phyloP scores from a whole-genome alignment of 805 yeast species.

The Candida pseudofarinosa region DNA sequence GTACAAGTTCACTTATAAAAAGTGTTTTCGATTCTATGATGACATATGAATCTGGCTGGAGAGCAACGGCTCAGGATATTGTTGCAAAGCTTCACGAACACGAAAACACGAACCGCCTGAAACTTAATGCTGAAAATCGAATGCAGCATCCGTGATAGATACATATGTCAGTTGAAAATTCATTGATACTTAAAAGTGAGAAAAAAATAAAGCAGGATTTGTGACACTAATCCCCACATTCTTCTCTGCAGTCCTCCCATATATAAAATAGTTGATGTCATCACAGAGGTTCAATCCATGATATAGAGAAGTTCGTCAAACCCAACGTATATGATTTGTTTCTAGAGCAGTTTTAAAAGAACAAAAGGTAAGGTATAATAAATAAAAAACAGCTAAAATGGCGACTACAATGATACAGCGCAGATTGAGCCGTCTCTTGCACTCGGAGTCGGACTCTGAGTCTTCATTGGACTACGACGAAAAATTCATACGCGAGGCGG shows the following conservation, averaged over 20 bases:
- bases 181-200: too few relatives aligned
- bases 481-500: conserved; percentile 21
- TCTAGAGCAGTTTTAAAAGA: too few relatives aligned
- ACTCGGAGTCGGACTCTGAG: neutral
- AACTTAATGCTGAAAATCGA: too few relatives aligned
- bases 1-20: conserved; percentile 12
- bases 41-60: conserved; percentile 28
- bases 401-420: conserved; percentile 10
- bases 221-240: neutral
- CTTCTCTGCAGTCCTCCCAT: neutral
- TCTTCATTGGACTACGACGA: conserved; percentile 4
- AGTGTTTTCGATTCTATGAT: conserved; percentile 43
- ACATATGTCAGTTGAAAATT: too few relatives aligned
- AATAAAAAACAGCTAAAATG: too few relatives aligned
- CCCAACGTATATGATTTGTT: too few relatives aligned
- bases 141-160: too few relatives aligned
- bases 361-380: too few relatives aligned
- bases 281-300: too few relatives aligned
- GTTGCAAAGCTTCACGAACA: too few relatives aligned
- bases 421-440: conserved; percentile 9
- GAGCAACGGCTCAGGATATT: conserved; percentile 13
- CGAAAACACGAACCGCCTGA: too few relatives aligned
- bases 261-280: neutral
- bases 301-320: too few relatives aligned
- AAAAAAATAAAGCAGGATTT: conserved; percentile 1